Evolutionary conservation across 352 stramenopile species (phyloP).

Genomic region (Phytophthora fragariae): DNA sequence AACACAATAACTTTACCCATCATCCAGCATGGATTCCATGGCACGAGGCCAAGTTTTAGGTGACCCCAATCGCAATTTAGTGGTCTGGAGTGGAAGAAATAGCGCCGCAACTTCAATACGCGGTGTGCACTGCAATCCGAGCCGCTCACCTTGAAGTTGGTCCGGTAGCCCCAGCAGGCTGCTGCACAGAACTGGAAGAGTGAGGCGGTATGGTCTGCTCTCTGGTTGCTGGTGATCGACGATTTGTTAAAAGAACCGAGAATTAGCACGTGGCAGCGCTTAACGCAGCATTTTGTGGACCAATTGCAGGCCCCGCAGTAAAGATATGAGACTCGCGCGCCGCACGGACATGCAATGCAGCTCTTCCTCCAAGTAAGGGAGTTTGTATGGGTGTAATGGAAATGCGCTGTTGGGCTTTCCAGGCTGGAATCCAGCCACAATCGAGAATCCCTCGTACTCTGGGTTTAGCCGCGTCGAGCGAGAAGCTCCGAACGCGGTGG

Average conservation of each 20-base stretch:
- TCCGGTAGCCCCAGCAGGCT: no score
- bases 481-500: neutral
- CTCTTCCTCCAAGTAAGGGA: no score
- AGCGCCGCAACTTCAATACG: neutral
- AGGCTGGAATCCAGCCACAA: neutral
- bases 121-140: no score
- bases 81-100: neutral
- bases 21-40: no score
- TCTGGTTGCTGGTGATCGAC: neutral
- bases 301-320: slow-evolving; percentile 15
- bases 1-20: neutral
- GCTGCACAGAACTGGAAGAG: neutral
- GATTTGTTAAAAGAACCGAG: slow-evolving; percentile 23
- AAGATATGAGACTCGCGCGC: slow-evolving; percentile 16
- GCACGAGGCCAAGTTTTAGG: neutral
- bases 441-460: slow-evolving; percentile 9
- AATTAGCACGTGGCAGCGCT: slow-evolving; percentile 20
- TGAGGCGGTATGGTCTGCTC: neutral
- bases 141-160: no score
- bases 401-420: slow-evolving; percentile 19
- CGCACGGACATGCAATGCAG: slow-evolving; percentile 19
- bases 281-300: slow-evolving; percentile 10
- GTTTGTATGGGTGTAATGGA: slow-evolving; percentile 26
- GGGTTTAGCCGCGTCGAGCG: slow-evolving; percentile 6
- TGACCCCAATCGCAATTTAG: slow-evolving; percentile 11